Conservation (phyloP, 257 asterid genomes). For the Jaltomata sinuosa region DNA sequence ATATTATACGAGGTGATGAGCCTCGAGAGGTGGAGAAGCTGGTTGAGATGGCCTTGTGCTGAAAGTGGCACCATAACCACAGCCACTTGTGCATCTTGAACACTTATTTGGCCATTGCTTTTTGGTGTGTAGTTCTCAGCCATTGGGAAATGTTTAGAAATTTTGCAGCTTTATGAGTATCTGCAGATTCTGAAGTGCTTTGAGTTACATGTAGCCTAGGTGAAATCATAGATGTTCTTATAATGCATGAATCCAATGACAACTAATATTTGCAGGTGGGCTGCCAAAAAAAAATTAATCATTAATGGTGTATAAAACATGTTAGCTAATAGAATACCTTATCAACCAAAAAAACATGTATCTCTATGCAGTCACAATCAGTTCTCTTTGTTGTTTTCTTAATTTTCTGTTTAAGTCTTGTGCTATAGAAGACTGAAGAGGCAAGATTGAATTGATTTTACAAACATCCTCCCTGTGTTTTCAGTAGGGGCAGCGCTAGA, state of each 20-base stretch:
- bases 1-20: neutral
- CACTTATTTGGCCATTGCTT: neutral
- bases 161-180: neutral
- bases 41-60: constrained; percentile 9
- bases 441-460: neutral
- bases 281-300: no score
- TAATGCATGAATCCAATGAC: neutral
- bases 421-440: neutral
- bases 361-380: no score
- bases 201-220: neutral
- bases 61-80: neutral
- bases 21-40: constrained; percentile 2
- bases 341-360: no score
- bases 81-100: neutral
- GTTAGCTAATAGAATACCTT: neutral
- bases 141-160: neutral
- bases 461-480: neutral
- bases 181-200: neutral
- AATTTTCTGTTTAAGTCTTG: no score
- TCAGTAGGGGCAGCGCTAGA: no score
- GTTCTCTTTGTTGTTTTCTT: no score
- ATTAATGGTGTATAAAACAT: no score
- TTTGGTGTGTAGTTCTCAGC: neutral
- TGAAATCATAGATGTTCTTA: neutral
- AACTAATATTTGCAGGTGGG: neutral